Evolutionary conservation across 2,329 filamentous ascomycete genomes (phyloP).

Genomic region (Zymoseptoria tritici): DNA sequence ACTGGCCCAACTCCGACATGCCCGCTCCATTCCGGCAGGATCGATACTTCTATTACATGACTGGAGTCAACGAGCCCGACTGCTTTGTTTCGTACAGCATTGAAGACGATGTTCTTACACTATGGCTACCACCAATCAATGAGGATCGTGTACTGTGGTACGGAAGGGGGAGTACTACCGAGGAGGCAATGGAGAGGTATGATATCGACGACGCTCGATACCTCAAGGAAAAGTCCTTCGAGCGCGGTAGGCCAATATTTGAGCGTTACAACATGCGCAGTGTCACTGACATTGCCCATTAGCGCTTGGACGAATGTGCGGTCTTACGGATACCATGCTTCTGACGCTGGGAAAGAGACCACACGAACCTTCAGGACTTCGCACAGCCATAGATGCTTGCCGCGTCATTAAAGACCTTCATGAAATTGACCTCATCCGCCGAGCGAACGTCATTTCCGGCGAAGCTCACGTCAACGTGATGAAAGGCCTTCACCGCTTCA

Average conservation of each 20-base stretch:
- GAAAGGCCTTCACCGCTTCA: conserved; percentile 52
- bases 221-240: conserved; percentile 21
- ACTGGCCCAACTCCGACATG: conserved; percentile 65
- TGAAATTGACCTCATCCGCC: conserved; percentile 73
- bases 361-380: conserved; percentile 36
- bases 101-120: conserved; percentile 60
- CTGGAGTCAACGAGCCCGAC: conserved; percentile 75
- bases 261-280: no score
- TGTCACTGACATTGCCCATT: not conserved
- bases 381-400: conserved; percentile 67
- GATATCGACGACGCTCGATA: conserved; percentile 67
- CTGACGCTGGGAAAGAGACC: not conserved
- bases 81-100: conserved; percentile 77
- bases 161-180: conserved; percentile 69
- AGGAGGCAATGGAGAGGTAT: conserved; percentile 69
- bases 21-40: conserved; percentile 68
- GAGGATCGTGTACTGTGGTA: conserved; percentile 91
- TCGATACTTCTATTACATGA: conserved; percentile 90
- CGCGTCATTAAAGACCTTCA: conserved; percentile 80
- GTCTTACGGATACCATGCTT: not conserved
- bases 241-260: not conserved
- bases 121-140: conserved; percentile 86
- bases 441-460: conserved; percentile 73
- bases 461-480: conserved; percentile 69
- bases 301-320: not conserved